Percentiles rank a stretch among this genome's conserved stretches.
Conservation (phyloP, 2,329 filamentous ascomycete genomes). For the Oidium heveae region DNA sequence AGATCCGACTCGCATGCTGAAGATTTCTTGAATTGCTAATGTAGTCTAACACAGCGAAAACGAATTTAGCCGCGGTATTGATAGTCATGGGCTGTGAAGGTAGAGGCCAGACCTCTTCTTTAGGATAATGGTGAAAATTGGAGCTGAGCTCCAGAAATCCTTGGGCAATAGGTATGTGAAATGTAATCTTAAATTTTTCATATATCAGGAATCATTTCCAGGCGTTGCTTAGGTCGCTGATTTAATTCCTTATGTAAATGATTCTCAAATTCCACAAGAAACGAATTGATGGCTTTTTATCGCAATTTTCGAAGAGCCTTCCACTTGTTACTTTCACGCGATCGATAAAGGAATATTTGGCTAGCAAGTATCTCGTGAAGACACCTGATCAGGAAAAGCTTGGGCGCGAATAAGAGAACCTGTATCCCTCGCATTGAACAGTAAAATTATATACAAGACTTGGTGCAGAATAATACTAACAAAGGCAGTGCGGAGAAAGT, state of each 20-base stretch:
- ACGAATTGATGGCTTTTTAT: neutral
- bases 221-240: neutral
- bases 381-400: neutral
- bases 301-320: too few relatives aligned
- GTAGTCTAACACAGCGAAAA: neutral
- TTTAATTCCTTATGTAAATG: neutral
- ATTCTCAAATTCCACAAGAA: neutral
- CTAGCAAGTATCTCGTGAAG: neutral
- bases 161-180: neutral
- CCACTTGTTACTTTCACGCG: neutral
- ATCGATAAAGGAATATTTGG: neutral
- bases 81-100: neutral
- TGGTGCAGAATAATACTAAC: neutral
- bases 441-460: neutral
- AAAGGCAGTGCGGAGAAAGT: neutral
- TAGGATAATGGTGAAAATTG: neutral
- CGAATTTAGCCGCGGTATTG: neutral
- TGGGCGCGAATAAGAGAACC: neutral
- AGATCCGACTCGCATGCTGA: constrained; percentile 16
- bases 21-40: constrained; percentile 8
- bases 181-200: neutral
- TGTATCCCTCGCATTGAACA: neutral
- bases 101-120: neutral
- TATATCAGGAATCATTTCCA: too few relatives aligned
- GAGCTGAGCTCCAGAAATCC: neutral